Conservation (phyloP, 2,329 filamentous ascomycete species). For the Sclerotinia nivalis region DNA sequence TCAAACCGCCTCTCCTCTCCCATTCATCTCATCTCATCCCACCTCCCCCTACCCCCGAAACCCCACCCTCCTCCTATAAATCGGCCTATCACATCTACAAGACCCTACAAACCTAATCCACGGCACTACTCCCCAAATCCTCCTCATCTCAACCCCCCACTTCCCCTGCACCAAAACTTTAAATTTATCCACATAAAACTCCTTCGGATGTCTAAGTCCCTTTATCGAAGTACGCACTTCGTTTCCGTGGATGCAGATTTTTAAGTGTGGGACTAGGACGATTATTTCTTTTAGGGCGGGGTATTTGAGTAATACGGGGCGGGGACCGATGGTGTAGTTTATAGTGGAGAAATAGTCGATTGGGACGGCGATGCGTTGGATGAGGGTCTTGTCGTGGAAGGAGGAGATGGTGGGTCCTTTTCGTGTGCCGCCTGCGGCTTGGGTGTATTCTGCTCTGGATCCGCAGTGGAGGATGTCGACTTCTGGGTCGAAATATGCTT, state of each 20-base stretch:
- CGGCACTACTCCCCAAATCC: neutral
- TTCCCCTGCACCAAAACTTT: neutral
- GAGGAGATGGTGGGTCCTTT: neutral
- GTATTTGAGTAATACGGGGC: neutral
- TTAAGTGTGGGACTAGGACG: neutral
- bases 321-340: neutral
- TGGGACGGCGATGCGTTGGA: neutral
- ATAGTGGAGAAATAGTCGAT: neutral
- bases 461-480: neutral
- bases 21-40: neutral
- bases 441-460: accelerated
- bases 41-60: neutral
- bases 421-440: accelerated
- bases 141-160: neutral
- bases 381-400: neutral
- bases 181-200: neutral
- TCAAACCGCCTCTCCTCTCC: too few relatives aligned
- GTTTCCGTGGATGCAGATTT: neutral
- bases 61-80: too few relatives aligned
- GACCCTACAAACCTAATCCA: neutral
- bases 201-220: neutral
- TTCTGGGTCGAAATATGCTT: neutral
- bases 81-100: neutral
- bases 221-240: neutral
- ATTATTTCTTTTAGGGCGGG: neutral